Percentiles rank a stretch among this genome's conserved stretches.
Conservation (phyloP, 768 basidiomycete genomes). For the Termitomyces sp. region DNA sequence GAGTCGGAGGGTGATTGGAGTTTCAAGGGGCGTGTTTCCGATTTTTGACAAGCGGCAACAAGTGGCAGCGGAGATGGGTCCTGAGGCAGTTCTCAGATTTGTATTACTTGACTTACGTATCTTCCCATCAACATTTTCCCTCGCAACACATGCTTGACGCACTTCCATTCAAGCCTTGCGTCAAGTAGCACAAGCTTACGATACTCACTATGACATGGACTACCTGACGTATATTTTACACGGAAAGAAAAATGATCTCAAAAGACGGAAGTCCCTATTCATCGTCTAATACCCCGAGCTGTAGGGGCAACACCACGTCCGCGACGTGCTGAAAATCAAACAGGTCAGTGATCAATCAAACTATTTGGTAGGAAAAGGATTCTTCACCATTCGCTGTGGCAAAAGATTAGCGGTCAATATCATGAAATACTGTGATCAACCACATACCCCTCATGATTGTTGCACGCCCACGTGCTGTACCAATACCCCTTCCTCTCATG, state of each 20-base stretch:
- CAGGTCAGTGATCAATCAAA: neutral
- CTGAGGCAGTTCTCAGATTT: neutral
- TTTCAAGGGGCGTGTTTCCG: constrained; percentile 82
- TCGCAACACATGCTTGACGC: neutral
- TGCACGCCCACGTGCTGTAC: constrained; percentile 96
- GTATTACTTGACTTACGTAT: neutral
- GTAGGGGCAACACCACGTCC: constrained; percentile 74
- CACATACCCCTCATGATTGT: constrained; percentile 94
- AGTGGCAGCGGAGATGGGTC: neutral
- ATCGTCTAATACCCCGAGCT: constrained; percentile 79
- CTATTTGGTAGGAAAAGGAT: neutral
- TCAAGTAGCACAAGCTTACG: neutral
- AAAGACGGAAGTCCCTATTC: constrained; percentile 17
- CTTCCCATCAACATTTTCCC: neutral
- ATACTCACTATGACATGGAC: constrained; percentile 10
- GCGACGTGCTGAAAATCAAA: constrained; percentile 60
- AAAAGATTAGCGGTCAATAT: constrained; percentile 12
- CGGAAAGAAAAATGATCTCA: constrained; percentile 3
- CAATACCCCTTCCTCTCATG: constrained; percentile 98
- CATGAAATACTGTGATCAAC: constrained; percentile 4
- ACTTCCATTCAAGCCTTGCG: neutral
- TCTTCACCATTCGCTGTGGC: constrained; percentile 71
- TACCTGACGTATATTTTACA: constrained; percentile 10
- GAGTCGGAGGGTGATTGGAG: constrained; percentile 77
- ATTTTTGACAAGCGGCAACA: constrained; percentile 48